phyloP scores from a whole-genome alignment of 257 asterid species.

The Solanum paucissectum region DNA sequence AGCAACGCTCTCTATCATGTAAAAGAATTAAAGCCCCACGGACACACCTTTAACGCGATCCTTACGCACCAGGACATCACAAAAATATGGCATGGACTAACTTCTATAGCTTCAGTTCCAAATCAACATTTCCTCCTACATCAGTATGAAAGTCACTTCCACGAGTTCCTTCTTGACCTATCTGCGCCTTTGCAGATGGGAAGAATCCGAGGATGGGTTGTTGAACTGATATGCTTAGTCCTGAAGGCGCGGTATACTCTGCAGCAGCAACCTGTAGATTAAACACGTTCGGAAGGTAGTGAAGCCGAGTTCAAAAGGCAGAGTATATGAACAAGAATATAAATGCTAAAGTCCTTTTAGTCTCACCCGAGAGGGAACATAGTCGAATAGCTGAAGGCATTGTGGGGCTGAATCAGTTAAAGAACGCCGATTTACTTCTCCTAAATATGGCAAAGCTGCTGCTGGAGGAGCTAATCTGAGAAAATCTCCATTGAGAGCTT shows the following conservation, averaged over 20 bases:
- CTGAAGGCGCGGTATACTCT: constrained; percentile 5
- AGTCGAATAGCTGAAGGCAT: constrained; percentile 5
- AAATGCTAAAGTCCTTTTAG: neutral
- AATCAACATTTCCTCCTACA: constrained; percentile 44
- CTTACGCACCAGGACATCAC: neutral
- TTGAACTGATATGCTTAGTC: constrained; percentile 20
- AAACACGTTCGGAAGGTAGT: neutral
- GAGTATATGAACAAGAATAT: neutral
- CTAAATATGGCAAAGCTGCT: neutral
- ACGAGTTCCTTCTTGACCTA: constrained; percentile 4
- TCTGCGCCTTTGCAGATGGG: constrained; percentile 25
- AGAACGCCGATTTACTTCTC: constrained; percentile 1
- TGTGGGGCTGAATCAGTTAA: constrained; percentile 7
- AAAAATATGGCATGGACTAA: neutral
- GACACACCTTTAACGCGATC: neutral
- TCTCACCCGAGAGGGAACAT: constrained; percentile 32
- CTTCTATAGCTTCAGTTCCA: constrained; percentile 49
- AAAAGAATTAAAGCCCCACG: neutral
- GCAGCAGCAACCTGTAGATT: constrained; percentile 28
- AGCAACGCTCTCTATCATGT: neutral
- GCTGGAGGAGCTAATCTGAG: constrained; percentile 74
- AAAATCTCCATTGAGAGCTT: constrained; percentile 47
- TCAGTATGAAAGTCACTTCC: constrained; percentile 19
- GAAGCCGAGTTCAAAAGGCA: neutral
- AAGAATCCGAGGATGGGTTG: constrained; percentile 38